Percentiles rank a stretch among this genome's conserved stretches.
Conservation (phyloP, 2,329 filamentous ascomycete species). For the Cladophialophora psammophila region DNA sequence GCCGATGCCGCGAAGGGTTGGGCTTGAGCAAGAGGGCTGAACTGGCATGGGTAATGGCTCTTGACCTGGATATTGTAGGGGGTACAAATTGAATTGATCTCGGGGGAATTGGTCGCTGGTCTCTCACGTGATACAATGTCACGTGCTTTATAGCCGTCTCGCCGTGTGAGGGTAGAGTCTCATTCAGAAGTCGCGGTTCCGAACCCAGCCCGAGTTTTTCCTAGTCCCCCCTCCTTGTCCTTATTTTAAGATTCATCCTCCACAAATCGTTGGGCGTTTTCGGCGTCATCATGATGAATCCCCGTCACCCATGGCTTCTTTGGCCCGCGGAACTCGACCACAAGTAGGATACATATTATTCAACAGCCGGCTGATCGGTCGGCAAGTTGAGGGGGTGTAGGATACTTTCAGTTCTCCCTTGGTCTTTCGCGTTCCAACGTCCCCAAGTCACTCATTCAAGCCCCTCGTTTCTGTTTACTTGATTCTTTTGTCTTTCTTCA, state of each 20-base stretch:
- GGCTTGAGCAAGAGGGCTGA: constrained; percentile 21
- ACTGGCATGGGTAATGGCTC: neutral
- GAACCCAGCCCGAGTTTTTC: constrained; percentile 25
- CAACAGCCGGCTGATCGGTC: constrained; percentile 7
- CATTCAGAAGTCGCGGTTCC: neutral
- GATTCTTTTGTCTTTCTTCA: constrained; percentile 1
- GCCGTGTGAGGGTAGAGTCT: no score
- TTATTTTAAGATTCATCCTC: constrained; percentile 10
- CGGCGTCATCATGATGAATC: constrained; percentile 27
- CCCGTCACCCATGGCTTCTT: constrained; percentile 1
- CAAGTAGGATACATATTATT: constrained; percentile 14
- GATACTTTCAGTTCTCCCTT: constrained; percentile 4
- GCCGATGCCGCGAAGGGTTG: constrained; percentile 19
- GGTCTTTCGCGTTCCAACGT: constrained; percentile 5
- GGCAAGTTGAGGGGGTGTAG: constrained; percentile 5
- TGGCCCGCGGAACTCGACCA: constrained; percentile 9
- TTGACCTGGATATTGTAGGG: neutral
- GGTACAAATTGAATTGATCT: no score
- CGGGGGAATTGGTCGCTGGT: neutral
- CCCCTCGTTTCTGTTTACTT: neutral
- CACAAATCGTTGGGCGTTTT: constrained; percentile 30
- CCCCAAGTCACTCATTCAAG: constrained; percentile 14
- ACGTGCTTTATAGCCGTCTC: neutral
- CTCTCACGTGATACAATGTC: neutral
- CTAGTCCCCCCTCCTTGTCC: constrained; percentile 18